Conservation (phyloP, 2,329 filamentous ascomycete species). For the Akanthomyces lecanii region DNA sequence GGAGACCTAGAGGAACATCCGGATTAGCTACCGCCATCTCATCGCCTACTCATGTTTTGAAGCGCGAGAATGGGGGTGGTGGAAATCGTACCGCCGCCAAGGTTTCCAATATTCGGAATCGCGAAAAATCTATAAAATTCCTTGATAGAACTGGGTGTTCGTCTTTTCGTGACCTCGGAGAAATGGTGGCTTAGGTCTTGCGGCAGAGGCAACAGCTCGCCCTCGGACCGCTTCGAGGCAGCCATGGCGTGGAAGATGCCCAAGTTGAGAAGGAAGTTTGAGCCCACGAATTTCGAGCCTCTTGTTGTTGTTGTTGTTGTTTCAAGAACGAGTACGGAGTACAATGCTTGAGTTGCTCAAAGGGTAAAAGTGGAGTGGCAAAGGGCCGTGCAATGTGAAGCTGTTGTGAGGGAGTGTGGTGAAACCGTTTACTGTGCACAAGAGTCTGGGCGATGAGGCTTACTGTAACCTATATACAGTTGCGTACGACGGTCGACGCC, state of each 20-base stretch:
- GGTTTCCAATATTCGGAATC: constrained; percentile 58
- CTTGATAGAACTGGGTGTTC: constrained; percentile 67
- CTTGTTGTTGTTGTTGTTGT: neutral
- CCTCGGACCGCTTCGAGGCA: neutral
- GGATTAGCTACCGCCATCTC: neutral
- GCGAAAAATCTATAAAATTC: constrained; percentile 79
- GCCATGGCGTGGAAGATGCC: neutral
- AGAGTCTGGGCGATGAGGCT: constrained; percentile 1
- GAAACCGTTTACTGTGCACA: neutral
- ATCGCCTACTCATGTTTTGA: neutral
- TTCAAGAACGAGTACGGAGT: neutral
- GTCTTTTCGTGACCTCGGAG: constrained; percentile 63
- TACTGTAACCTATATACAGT: constrained; percentile 1
- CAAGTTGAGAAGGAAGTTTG: neutral
- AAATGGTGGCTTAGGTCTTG: constrained; percentile 76
- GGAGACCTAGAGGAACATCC: constrained; percentile 55
- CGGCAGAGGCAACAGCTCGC: constrained; percentile 39
- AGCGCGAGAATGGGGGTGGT: constrained; percentile 2
- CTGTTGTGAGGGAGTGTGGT: neutral
- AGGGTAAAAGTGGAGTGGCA: constrained; percentile 11
- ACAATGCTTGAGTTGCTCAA: neutral
- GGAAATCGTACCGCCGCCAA: constrained; percentile 53
- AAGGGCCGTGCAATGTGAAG: constrained; percentile 2
- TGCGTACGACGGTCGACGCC: too few species aligned
- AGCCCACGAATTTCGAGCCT: neutral